phyloP scores from a whole-genome alignment of 192 early-diverging fungal species.

The Pilaira anomala region DNA sequence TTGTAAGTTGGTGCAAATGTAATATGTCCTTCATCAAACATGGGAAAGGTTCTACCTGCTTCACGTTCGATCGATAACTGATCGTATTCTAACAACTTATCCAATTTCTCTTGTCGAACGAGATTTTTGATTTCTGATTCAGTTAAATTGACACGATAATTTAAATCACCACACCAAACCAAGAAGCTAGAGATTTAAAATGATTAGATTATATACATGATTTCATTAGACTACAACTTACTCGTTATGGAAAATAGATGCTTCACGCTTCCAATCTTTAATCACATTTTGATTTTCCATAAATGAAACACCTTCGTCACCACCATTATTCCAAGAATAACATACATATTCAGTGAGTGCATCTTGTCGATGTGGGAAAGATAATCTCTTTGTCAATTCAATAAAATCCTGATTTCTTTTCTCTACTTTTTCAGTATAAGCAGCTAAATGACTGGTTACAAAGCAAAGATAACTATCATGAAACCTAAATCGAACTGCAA shows the following conservation, averaged over 20 bases:
- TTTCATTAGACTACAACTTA: conserved; percentile 34
- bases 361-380: conserved; percentile 45
- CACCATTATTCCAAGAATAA: conserved; percentile 33
- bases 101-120: conserved; percentile 54
- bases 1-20: conserved; percentile 91
- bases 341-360: conserved; percentile 15
- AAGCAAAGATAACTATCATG: conserved; percentile 81
- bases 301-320: conserved; percentile 33
- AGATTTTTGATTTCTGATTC: conserved; percentile 58
- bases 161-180: conserved; percentile 94
- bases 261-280: conserved; percentile 18
- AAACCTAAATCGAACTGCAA: conserved; percentile 73
- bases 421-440: conserved; percentile 72
- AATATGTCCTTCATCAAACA: conserved; percentile 80
- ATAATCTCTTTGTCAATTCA: conserved; percentile 73
- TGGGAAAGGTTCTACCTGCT: conserved; percentile 71
- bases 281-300: conserved; percentile 14
- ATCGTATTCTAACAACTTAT: conserved; percentile 73
- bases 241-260: conserved; percentile 67
- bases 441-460: conserved; percentile 91
- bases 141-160: conserved; percentile 79
- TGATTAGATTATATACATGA: neutral
- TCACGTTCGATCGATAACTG: conserved; percentile 72
- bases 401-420: conserved; percentile 87
- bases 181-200: conserved; percentile 51